phyloP scores from a whole-genome alignment of 208 protist genomes.

The Trypanosomatidae sp. region DNA sequence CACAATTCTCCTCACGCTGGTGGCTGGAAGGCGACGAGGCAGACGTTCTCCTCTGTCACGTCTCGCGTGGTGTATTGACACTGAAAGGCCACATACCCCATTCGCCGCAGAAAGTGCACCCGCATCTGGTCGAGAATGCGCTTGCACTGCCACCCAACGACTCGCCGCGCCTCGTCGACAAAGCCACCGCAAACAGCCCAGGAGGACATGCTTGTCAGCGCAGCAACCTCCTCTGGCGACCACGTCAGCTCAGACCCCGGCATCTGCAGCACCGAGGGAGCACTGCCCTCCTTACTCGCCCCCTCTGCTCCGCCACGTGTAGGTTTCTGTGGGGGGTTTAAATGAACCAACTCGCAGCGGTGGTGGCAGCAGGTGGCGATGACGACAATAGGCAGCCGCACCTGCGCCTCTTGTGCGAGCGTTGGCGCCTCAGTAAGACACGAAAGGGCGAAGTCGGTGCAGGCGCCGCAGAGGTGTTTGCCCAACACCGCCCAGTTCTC shows the following conservation, averaged over 20 bases:
- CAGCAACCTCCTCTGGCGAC: too few species aligned
- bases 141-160: slow-evolving; percentile 59
- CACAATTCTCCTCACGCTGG: too few species aligned
- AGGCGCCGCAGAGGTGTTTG: slow-evolving; percentile 80
- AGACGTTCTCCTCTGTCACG: slow-evolving; percentile 76
- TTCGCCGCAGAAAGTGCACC: slow-evolving; percentile 49
- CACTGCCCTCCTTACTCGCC: too few species aligned
- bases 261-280: too few species aligned
- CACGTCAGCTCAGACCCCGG: too few species aligned
- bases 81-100: slow-evolving; percentile 49
- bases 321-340: too few species aligned
- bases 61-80: slow-evolving; percentile 46
- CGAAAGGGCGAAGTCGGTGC: slow-evolving; percentile 79
- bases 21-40: slow-evolving; percentile 69
- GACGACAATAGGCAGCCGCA: slow-evolving; percentile 39
- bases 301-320: too few species aligned
- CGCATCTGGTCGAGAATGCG: slow-evolving; percentile 66
- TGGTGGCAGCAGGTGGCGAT: slow-evolving; percentile 85
- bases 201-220: slow-evolving; percentile 70
- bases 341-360: slow-evolving; percentile 62
- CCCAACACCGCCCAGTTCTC: slow-evolving; percentile 55
- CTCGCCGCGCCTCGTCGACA: slow-evolving; percentile 36
- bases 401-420: slow-evolving; percentile 7
- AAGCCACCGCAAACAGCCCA: slow-evolving; percentile 68
- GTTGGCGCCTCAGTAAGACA: slow-evolving; percentile 38